Conservation (phyloP, 441 rosid species). For the Daphne laureola region DNA sequence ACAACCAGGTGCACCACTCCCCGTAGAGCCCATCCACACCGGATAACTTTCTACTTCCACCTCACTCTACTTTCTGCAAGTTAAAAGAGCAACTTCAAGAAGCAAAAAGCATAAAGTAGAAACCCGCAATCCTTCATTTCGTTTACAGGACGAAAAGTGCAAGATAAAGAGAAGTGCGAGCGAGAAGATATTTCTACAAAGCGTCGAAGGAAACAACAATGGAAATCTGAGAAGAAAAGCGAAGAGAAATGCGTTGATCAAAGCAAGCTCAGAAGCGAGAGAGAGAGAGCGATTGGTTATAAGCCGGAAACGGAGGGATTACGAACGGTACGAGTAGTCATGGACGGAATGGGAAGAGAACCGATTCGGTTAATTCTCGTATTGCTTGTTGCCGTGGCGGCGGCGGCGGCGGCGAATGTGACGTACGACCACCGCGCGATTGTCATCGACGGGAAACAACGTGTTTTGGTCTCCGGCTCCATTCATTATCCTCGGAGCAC, state of each 20-base stretch:
- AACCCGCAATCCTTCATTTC: too few species aligned
- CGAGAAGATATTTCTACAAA: slow-evolving; percentile 4
- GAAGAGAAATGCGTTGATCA: not conserved
- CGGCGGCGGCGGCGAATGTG: slow-evolving; percentile 49
- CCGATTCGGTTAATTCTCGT: slow-evolving; percentile 15
- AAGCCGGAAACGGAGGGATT: not conserved
- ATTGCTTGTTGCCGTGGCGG: slow-evolving; percentile 16
- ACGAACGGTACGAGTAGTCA: not conserved
- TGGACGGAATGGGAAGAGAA: slow-evolving; percentile 9
- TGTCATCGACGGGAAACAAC: slow-evolving; percentile 67
- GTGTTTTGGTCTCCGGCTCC: slow-evolving; percentile 78
- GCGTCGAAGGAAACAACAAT: slow-evolving; percentile 22
- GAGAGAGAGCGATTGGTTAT: not conserved
- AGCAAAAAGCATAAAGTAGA: too few species aligned
- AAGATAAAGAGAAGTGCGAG: too few species aligned
- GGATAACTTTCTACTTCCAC: too few species aligned
- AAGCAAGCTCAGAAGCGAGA: slow-evolving; percentile 5
- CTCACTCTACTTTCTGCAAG: too few species aligned
- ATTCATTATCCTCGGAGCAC: slow-evolving; percentile 96
- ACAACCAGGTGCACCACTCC: too few species aligned
- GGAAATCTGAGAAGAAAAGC: slow-evolving; percentile 2
- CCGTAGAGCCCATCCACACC: too few species aligned
- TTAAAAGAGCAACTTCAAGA: too few species aligned
- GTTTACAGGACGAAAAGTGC: too few species aligned
- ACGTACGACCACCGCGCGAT: slow-evolving; percentile 76